A percentile compares a stretch with the other conserved stretches of the same genome.
Evolutionary conservation across 192 early-diverging fungal species (phyloP).

Genomic region (Linnemannia schmuckeri): DNA sequence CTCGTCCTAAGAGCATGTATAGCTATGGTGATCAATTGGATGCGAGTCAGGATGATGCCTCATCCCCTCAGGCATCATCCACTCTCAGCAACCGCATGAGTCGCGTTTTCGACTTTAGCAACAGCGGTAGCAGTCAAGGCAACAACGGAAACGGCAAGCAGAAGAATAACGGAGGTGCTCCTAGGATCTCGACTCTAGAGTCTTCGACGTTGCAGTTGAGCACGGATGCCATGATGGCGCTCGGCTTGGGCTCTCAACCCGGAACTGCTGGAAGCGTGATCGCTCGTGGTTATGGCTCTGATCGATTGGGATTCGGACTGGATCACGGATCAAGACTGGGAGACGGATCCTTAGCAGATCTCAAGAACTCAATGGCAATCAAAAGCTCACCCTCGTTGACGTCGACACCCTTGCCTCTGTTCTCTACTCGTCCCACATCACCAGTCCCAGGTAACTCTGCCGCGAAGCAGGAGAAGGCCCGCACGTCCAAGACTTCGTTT

Average conservation of each 20-base stretch:
- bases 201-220: conserved; percentile 34
- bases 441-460: neutral
- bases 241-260: conserved; percentile 34
- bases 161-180: neutral
- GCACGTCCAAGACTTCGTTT: conserved; percentile 4
- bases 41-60: conserved; percentile 12
- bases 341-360: conserved; percentile 27
- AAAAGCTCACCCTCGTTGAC: conserved; percentile 51
- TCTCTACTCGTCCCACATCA: conserved; percentile 9
- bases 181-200: conserved; percentile 30
- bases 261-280: conserved; percentile 35
- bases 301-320: neutral
- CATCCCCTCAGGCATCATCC: neutral
- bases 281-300: neutral
- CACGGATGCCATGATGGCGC: conserved; percentile 39
- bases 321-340: conserved; percentile 13
- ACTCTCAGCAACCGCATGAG: conserved; percentile 41
- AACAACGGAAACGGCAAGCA: neutral
- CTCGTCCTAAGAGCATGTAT: conserved; percentile 47
- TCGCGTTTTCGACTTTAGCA: conserved; percentile 43
- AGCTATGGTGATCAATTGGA: neutral
- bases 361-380: conserved; percentile 46
- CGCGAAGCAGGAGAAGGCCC: neutral
- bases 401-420: conserved; percentile 15
- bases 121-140: conserved; percentile 4